Conservation (phyloP, 495 filamentous ascomycete species). For the Niebla homalea region DNA sequence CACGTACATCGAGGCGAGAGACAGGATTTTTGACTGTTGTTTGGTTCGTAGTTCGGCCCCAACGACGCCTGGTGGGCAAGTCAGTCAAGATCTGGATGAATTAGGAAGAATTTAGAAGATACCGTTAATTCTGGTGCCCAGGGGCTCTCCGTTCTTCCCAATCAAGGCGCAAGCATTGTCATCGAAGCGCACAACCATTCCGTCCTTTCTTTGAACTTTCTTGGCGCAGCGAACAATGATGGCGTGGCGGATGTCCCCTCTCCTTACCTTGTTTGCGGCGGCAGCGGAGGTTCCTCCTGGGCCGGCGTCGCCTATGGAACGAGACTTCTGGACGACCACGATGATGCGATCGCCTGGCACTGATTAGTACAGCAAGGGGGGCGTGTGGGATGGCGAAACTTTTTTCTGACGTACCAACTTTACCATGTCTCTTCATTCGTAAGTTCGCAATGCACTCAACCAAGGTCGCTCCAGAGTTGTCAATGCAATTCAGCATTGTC, state of each 20-base stretch:
- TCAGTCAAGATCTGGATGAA: neutral
- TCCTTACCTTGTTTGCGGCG: slow-evolving; percentile 80
- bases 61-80: slow-evolving; percentile 5
- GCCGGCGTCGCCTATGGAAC: slow-evolving; percentile 54
- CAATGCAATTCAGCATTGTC: slow-evolving; percentile 99
- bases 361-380: neutral
- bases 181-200: slow-evolving; percentile 81
- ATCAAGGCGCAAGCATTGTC: slow-evolving; percentile 97
- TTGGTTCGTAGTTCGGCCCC: slow-evolving; percentile 69
- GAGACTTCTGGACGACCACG: slow-evolving; percentile 93
- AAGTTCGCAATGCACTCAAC: slow-evolving; percentile 93
- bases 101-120: slow-evolving; percentile 12
- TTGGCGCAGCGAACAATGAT: slow-evolving; percentile 87
- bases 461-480: slow-evolving; percentile 96
- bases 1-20: slow-evolving; percentile 84
- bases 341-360: slow-evolving; percentile 86
- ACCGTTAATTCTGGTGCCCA: slow-evolving; percentile 86
- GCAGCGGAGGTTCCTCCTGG: slow-evolving; percentile 37
- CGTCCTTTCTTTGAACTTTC: slow-evolving; percentile 73
- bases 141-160: slow-evolving; percentile 91
- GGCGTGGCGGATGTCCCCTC: slow-evolving; percentile 92
- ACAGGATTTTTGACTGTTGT: slow-evolving; percentile 96
- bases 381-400: neutral
- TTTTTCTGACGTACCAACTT: slow-evolving; percentile 55
- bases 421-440: slow-evolving; percentile 78